Base-by-base conservation (phyloP, 768 basidiomycete species). In the Suillus ampliporus region DNA sequence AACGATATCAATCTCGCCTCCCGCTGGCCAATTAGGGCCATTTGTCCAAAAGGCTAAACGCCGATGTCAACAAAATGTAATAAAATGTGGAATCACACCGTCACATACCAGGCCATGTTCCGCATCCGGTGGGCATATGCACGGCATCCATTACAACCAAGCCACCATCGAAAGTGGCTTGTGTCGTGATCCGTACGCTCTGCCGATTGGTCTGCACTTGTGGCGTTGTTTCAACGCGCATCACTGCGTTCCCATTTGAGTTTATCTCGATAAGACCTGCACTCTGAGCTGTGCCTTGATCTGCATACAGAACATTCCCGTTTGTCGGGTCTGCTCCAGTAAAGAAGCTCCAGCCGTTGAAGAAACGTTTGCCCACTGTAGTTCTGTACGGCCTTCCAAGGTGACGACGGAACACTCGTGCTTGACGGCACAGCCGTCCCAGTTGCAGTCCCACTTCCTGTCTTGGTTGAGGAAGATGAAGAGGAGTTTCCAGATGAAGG, bases 71-170 rank as follows among this genome's bases (percentile, higher is more conserved):
- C 26, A 13, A 50, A 40, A 37, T 26, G 23, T 10, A 2, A 26
- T 5, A 23, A 26, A 40, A 57, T 21, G 23, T 44, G 47, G 23
- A 26, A 34, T 57, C 58, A 21, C 40, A 35, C 23, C 7, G 13
- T 17, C 26, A 68, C 67, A 44, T 62, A 79, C 79, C 82, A 62
- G 92, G 92, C 94, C 93, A 95, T 28, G 88, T 89, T 41, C 89
- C 94, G 75, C 94, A 96, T 15, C 94, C 95, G 0, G 88, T 88
- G 9, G 94, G 94, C 89, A 95, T 94, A 73, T 97, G 94, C 28
- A 87, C 82, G 28, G 92, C 85, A 75, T 96, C 94, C 82, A 95
- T 83, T 51, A 95, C 80, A 64, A 95, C 81, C 40, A 97, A 80
- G 41, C 84, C 89, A 9, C 86, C 86, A 38, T 84, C 90, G 69